Evolutionary conservation across 371 early-diverging fungal genomes (phyloP).

Genomic region (Mucor sp.): DNA sequence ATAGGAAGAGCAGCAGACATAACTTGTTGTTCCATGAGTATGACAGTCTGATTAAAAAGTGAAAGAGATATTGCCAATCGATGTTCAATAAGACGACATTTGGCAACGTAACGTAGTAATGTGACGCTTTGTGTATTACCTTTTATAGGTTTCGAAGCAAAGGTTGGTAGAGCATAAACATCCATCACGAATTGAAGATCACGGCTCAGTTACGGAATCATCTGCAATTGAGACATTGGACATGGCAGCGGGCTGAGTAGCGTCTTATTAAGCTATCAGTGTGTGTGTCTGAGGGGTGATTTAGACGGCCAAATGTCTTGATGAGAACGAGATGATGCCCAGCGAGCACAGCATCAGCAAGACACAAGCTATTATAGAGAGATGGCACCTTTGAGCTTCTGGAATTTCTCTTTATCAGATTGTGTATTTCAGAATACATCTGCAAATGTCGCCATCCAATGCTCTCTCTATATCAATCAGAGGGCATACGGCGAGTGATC

Average conservation of each 20-base stretch:
- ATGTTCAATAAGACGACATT: slow-evolving; percentile 8
- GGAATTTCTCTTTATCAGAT: too few relatives aligned
- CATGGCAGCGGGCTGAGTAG: neutral
- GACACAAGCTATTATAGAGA: too few relatives aligned
- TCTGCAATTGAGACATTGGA: neutral
- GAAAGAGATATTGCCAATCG: slow-evolving; percentile 8
- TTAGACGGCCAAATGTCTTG: too few relatives aligned
- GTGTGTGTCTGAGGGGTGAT: too few relatives aligned
- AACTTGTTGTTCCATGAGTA: slow-evolving; percentile 28
- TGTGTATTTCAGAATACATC: too few relatives aligned
- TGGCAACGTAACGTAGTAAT: neutral
- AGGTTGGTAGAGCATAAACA: neutral
- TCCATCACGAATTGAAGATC: neutral
- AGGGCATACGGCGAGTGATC: too few relatives aligned
- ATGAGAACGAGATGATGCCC: too few relatives aligned
- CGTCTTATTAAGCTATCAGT: too few relatives aligned
- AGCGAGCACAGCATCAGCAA: too few relatives aligned
- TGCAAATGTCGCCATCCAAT: too few relatives aligned
- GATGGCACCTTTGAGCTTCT: too few relatives aligned
- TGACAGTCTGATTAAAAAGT: neutral
- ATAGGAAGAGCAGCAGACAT: slow-evolving; percentile 30
- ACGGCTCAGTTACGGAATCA: neutral
- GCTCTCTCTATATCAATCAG: too few relatives aligned
- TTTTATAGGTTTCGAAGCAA: neutral
- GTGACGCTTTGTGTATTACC: slow-evolving; percentile 6